Conservation (phyloP, 352 stramenopile genomes). For the Globisporangium uncinulatum region DNA sequence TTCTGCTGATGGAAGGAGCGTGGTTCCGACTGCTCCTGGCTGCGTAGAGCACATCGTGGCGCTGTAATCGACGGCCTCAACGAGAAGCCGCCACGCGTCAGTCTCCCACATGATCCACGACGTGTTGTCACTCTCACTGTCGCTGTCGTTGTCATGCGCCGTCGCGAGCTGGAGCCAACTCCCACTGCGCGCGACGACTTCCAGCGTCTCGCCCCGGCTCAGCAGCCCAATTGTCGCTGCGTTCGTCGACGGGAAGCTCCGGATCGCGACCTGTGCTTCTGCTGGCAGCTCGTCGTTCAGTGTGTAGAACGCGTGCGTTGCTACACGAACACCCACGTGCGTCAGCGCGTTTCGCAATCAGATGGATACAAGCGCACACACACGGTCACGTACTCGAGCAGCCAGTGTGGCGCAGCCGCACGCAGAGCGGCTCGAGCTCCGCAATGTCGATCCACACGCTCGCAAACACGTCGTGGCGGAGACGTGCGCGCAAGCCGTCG, state of each 20-base stretch:
- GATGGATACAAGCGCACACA: too few species aligned
- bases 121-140: neutral
- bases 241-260: constrained; percentile 52
- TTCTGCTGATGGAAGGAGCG: neutral
- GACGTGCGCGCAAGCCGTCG: constrained; percentile 17
- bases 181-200: constrained; percentile 34
- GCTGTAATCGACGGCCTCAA: constrained; percentile 23
- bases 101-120: constrained; percentile 73
- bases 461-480: constrained; percentile 40
- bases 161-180: constrained; percentile 50
- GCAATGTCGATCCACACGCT: constrained; percentile 50
- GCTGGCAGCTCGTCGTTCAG: constrained; percentile 46
- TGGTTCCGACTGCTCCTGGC: neutral
- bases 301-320: constrained; percentile 46
- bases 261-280: constrained; percentile 64
- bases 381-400: constrained; percentile 36
- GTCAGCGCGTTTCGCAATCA: too few species aligned
- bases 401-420: constrained; percentile 28
- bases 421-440: constrained; percentile 40
- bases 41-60: constrained; percentile 17
- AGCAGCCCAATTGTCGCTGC: constrained; percentile 49
- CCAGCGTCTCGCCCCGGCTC: constrained; percentile 47
- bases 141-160: constrained; percentile 1
- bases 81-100: constrained; percentile 39
- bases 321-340: constrained; percentile 10